A percentile compares a stretch with the other conserved stretches of the same genome.
Conservation (phyloP, 2,329 filamentous ascomycete species). For the Acephala macrosclerotiorum region DNA sequence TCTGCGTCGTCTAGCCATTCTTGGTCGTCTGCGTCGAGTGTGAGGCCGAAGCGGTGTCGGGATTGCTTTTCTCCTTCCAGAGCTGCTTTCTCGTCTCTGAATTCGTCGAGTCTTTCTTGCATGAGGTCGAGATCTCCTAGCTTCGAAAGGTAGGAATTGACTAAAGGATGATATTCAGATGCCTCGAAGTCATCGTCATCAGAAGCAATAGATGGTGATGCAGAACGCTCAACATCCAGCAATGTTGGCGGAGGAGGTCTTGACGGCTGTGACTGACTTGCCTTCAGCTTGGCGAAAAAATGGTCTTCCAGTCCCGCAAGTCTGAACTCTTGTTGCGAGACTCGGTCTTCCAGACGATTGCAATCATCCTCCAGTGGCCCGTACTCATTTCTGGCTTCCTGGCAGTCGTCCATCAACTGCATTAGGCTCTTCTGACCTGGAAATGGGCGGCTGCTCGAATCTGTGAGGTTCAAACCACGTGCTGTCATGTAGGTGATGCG, state of each 20-base stretch:
- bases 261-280: not conserved
- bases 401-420: constrained; percentile 20
- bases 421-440: constrained; percentile 14
- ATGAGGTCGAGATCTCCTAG: constrained; percentile 32
- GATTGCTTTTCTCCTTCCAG: constrained; percentile 26
- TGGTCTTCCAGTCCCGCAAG: constrained; percentile 19
- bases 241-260: not conserved
- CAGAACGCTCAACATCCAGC: not conserved
- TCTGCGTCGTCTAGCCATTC: constrained; percentile 33
- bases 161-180: constrained; percentile 32
- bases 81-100: constrained; percentile 23
- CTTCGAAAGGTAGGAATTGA: constrained; percentile 26
- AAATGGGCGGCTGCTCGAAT: not conserved
- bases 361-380: constrained; percentile 29
- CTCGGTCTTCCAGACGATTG: constrained; percentile 28
- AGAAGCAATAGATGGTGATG: not conserved
- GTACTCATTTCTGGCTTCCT: constrained; percentile 21
- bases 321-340: constrained; percentile 21
- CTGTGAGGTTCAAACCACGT: not conserved
- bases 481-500: constrained; percentile 5
- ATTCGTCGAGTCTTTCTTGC: constrained; percentile 29
- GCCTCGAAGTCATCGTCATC: constrained; percentile 8
- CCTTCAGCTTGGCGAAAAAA: constrained; percentile 1
- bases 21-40: constrained; percentile 26
- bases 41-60: constrained; percentile 16